Conservation (phyloP, 768 basidiomycete genomes). For the Trametes sanguinea region DNA sequence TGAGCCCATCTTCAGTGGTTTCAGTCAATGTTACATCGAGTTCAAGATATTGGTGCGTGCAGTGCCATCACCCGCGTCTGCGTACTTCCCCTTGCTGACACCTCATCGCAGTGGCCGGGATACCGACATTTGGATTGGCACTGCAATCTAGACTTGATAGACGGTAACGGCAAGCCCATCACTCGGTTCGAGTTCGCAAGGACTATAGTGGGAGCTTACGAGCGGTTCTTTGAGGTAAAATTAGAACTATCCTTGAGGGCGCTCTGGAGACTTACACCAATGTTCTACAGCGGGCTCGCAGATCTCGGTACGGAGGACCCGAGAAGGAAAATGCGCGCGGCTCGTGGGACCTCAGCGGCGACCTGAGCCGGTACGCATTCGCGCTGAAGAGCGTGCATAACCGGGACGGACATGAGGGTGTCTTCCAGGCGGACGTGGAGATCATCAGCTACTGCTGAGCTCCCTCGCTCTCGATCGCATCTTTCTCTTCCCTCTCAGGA, state of each 20-base stretch:
- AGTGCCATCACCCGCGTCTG: background rate
- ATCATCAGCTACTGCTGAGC: background rate
- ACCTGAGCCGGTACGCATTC: background rate
- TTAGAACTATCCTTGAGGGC: background rate
- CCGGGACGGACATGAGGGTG: background rate
- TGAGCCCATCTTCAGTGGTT: background rate
- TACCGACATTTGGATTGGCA: background rate
- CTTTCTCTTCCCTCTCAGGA: background rate
- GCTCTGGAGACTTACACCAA: background rate
- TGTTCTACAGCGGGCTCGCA: background rate
- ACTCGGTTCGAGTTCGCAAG: constrained; percentile 6
- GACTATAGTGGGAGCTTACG: background rate
- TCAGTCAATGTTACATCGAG: background rate
- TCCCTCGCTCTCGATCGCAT: background rate
- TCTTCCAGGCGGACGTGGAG: constrained; percentile 14
- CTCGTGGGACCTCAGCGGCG: constrained; percentile 1
- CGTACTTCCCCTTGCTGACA: background rate
- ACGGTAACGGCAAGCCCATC: background rate
- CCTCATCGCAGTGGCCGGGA: constrained; percentile 10
- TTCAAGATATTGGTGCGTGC: constrained; percentile 1
- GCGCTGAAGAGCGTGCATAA: background rate
- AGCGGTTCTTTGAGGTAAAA: background rate
- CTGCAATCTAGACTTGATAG: background rate
- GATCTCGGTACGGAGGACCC: background rate
- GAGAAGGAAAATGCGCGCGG: background rate